phyloP scores from a whole-genome alignment of 257 asterid species.

The Solanum lignicaule region DNA sequence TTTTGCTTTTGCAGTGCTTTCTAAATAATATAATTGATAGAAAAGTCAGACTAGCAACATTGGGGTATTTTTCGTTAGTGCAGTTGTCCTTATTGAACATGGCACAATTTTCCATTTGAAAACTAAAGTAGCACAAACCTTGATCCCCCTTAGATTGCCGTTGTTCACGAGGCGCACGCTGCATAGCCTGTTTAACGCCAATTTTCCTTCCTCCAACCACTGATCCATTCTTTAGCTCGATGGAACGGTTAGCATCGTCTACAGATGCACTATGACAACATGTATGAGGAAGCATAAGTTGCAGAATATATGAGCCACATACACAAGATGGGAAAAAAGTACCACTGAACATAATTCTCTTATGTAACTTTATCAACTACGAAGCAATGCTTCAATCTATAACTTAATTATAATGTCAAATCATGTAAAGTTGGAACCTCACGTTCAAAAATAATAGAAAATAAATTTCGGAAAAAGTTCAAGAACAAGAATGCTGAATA shows the following conservation, averaged over 20 bases:
- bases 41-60: not conserved
- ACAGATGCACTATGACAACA: constrained; percentile 48
- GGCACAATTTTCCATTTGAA: not conserved
- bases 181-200: constrained; percentile 75
- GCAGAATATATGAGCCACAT: not conserved
- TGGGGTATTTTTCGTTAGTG: not conserved
- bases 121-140: constrained; percentile 30
- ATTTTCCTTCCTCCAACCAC: constrained; percentile 71
- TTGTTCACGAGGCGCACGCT: constrained; percentile 79
- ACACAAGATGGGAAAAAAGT: not conserved
- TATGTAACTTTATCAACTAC: not conserved
- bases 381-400: not conserved
- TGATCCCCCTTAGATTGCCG: constrained; percentile 52
- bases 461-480: not conserved
- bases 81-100: not conserved
- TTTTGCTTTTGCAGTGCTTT: constrained; percentile 24
- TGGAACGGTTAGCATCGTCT: constrained; percentile 77
- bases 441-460: not conserved
- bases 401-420: not conserved
- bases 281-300: not conserved
- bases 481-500: not conserved
- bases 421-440: not conserved
- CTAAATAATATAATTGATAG: constrained; percentile 7
- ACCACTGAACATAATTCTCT: not conserved
- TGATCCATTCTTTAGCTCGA: constrained; percentile 74